Base-by-base conservation (phyloP, 352 stramenopile genomes). In the Phytophthora quininea region DNA sequence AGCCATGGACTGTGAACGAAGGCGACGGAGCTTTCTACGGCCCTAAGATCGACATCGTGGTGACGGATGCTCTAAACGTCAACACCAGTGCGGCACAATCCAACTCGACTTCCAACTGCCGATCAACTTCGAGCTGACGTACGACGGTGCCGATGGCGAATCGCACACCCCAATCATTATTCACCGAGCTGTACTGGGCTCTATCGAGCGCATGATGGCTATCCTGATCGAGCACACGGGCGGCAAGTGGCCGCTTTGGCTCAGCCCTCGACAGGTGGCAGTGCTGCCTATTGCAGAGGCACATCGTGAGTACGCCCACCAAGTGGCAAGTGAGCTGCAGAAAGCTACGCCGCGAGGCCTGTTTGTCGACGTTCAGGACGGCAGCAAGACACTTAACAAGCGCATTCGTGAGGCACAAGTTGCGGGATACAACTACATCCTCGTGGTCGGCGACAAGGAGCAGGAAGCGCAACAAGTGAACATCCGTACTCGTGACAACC, bases 91-190 rank as follows among this genome's bases (percentile, higher is more conserved):
- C 73, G 98, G 92, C 14, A 99, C 97, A 19, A 97, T 99, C 45
- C 97, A 99, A 75, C 95, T 98, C 61, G 97, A 99, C 79, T 99
- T 99, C 69, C 98, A 99, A 76, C 72, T 99, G 38, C 97, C 97
- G n/a, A 89, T 97, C 45, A 91, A 98, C 59, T 99, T 99, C 68
- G 91, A 96, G 64, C 86, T 99, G 27, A 84, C 84, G 57, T 99
- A 99, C 71, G 84, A 96, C 45, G 90, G 84, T 57, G 82, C 82
- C 24, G 92, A 98, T 56, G 92, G 80, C 11, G 67, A 92, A 33
- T 77, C 88, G 58, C 92, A 98, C 82, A 95, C 86, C 54, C 97
- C 97, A 27, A 98, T 99, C 73, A 99, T 99, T 86, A 96, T 99
- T 55, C 97, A 99, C 75, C 90, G 88, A 46, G 97, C 97, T 1